Percentiles rank a stretch among this genome's conserved stretches.
These are phyloP conservation scores for Boletellus deceptivus DNA, from an alignment of 1,284 basidiomycete species.

Conservation along the genomic window DNA sequence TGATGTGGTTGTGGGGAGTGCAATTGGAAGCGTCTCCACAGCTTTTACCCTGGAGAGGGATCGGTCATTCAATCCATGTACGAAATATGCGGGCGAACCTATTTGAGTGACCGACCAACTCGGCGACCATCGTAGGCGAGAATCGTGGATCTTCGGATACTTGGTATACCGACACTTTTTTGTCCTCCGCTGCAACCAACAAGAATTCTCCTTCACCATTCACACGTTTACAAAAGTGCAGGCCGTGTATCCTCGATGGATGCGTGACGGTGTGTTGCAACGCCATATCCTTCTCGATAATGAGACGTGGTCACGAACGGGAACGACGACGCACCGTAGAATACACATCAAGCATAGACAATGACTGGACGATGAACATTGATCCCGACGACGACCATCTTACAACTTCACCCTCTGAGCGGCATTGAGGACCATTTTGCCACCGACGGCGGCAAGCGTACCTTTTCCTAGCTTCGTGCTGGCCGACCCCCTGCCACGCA, in stretches of 20 bases:
- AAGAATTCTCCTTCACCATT: constrained; percentile 62
- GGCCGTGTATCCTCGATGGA: constrained; percentile 76
- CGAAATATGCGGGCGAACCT: constrained; percentile 47
- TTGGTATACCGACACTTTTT: constrained; percentile 74
- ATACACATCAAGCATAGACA: constrained; percentile 78
- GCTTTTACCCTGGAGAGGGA: constrained; percentile 60
- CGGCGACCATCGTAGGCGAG: constrained; percentile 53
- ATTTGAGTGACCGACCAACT: constrained; percentile 71
- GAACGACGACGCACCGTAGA: constrained; percentile 56
- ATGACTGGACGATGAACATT: constrained; percentile 77
- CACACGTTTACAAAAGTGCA: constrained; percentile 64
- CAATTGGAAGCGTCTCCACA: constrained; percentile 58
- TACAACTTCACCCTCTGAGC: constrained; percentile 81
- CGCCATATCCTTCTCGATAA: constrained; percentile 58
- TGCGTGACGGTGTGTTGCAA: constrained; percentile 71
- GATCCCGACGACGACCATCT: constrained; percentile 78
- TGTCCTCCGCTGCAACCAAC: constrained; percentile 84
- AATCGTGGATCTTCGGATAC: constrained; percentile 42
- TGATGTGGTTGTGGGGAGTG: constrained; percentile 41
- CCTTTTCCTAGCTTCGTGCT: constrained; percentile 87
- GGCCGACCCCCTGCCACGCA: constrained; percentile 88
- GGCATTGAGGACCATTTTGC: constrained; percentile 13
- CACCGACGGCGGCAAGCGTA: constrained; percentile 31
- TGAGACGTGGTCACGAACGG: not conserved
- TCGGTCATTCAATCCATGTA: not conserved